These are phyloP conservation scores for Coemansia pectinata DNA, from an alignment of 192 early-diverging fungal genomes.

Conservation along the genomic window DNA sequence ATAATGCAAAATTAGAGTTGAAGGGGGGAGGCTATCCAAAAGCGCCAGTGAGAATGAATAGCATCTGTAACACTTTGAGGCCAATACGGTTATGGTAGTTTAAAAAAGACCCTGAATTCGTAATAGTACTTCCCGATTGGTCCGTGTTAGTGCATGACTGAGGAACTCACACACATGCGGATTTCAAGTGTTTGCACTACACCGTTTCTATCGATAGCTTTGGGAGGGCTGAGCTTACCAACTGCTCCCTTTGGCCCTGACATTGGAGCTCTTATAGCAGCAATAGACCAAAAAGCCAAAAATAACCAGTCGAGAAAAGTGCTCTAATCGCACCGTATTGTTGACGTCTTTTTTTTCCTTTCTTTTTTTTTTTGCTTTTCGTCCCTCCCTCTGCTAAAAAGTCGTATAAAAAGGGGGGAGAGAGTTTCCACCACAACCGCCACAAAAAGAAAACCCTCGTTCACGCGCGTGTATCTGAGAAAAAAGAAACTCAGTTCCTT, in stretches of 20 bases:
- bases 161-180: not conserved
- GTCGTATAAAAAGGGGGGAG: not conserved
- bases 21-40: not conserved
- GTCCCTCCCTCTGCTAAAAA: not conserved
- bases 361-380: not conserved
- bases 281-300: not conserved
- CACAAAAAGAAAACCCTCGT: not conserved
- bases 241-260: not conserved
- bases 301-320: too few relatives aligned
- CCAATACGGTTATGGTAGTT: not conserved
- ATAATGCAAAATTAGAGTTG: not conserved
- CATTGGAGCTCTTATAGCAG: not conserved
- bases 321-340: not conserved
- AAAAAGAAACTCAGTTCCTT: not conserved
- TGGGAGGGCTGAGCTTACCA: not conserved
- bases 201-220: not conserved
- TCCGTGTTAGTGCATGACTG: not conserved
- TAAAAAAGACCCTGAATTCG: not conserved
- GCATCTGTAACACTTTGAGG: not conserved
- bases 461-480: not conserved
- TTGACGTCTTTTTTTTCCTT: not conserved
- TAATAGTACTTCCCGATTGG: not conserved
- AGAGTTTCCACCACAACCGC: not conserved
- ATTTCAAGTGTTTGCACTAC: not conserved
- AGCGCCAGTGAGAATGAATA: not conserved